Percentiles rank a stretch among this genome's conserved stretches.
Evolutionary conservation across 2,329 filamentous ascomycete genomes (phyloP).

Genomic region (Cladosporium sp.): DNA sequence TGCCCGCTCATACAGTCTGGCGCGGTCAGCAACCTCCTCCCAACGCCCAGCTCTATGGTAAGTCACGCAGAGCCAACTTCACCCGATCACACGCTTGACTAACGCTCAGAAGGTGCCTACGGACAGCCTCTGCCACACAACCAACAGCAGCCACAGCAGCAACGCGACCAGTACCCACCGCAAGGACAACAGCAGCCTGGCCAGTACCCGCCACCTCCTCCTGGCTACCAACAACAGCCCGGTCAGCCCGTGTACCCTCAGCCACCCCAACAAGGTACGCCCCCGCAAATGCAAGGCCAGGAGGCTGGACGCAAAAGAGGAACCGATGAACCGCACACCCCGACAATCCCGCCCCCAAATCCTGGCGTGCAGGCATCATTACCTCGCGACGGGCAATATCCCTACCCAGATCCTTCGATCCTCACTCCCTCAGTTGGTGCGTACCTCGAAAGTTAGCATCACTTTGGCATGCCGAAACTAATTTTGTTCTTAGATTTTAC

Average conservation of each 20-base stretch:
- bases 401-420: constrained; percentile 42
- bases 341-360: constrained; percentile 51
- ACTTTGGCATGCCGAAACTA: background rate
- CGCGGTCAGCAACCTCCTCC: constrained; percentile 46
- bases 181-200: constrained; percentile 35
- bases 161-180: constrained; percentile 32
- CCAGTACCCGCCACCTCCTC: constrained; percentile 41
- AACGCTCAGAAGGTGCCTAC: constrained; percentile 40
- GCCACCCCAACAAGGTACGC: constrained; percentile 26
- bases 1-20: constrained; percentile 69
- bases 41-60: constrained; percentile 47
- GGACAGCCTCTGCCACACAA: constrained; percentile 49
- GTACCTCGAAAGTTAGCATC: background rate
- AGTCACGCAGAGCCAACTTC: background rate
- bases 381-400: constrained; percentile 31
- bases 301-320: constrained; percentile 47
- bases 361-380: constrained; percentile 28
- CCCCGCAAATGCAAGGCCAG: constrained; percentile 18
- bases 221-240: constrained; percentile 46
- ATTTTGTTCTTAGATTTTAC: background rate
- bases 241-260: constrained; percentile 48
- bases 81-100: constrained; percentile 7
- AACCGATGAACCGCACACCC: constrained; percentile 52
- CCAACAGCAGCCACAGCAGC: constrained; percentile 30
- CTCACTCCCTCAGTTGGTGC: constrained; percentile 16